Conservation (phyloP, 306 rosid species). For the Glycine tomentella region DNA sequence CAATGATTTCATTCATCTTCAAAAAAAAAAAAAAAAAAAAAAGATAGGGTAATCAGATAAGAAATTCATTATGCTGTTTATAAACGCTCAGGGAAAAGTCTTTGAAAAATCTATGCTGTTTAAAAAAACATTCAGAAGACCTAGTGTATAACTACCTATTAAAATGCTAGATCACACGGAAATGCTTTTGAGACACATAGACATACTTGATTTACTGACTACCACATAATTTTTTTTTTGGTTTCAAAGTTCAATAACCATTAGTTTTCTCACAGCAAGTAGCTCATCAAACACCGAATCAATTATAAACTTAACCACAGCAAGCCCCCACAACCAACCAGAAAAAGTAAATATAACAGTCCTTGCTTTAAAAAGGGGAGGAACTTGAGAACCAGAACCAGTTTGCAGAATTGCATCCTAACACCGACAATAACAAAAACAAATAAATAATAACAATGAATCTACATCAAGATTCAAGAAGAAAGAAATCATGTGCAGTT, state of each 20-base stretch:
- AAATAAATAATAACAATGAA: neutral
- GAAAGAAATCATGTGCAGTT: neutral
- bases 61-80: neutral
- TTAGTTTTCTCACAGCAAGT: neutral
- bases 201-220: neutral
- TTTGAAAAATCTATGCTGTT: neutral
- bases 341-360: neutral
- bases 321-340: neutral
- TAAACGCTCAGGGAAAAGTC: neutral
- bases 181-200: neutral
- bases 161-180: neutral
- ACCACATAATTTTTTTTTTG: neutral
- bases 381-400: neutral
- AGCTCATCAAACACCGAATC: neutral
- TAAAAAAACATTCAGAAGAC: neutral
- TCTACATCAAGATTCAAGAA: neutral
- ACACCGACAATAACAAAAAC: conserved; percentile 4
- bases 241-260: neutral
- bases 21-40: neutral
- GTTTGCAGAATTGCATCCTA: neutral
- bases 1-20: conserved; percentile 18
- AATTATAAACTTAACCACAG: neutral
- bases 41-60: neutral
- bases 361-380: neutral
- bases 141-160: neutral